Conservation (phyloP, 345 rosid species). For the Anacardium occidentale region DNA sequence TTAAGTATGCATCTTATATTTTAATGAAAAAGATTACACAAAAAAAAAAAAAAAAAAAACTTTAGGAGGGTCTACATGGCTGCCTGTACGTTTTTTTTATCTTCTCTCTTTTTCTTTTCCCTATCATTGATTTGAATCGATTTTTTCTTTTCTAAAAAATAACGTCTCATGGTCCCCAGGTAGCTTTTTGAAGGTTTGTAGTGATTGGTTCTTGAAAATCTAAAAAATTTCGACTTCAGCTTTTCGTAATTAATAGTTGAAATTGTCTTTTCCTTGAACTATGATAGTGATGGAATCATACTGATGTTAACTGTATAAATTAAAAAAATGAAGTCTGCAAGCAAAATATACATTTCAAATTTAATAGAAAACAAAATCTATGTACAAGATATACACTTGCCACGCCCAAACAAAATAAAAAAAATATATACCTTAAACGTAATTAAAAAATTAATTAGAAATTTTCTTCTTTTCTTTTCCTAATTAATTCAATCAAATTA, state of each 20-base stretch:
- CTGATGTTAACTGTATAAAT: background rate
- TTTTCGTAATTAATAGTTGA: no score
- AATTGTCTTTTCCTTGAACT: no score
- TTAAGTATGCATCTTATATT: background rate
- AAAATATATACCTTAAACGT: background rate
- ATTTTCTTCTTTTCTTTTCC: no score
- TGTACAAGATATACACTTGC: slow-evolving; percentile 24
- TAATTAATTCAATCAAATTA: background rate
- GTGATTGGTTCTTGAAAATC: background rate
- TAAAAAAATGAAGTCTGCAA: background rate
- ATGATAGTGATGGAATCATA: background rate
- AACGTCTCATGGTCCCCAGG: slow-evolving; percentile 40
- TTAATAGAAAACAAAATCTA: background rate
- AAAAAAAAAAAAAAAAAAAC: background rate
- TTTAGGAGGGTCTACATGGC: slow-evolving; percentile 18
- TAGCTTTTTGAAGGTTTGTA: no score
- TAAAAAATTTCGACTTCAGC: no score
- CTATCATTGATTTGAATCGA: slow-evolving; percentile 3
- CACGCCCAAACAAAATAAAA: slow-evolving; percentile 1
- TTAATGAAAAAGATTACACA: background rate
- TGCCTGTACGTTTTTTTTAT: background rate
- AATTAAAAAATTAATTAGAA: no score
- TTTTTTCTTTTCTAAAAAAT: slow-evolving; percentile 19
- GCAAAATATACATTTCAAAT: background rate
- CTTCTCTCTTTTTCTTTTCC: background rate